A percentile compares a stretch with the other conserved stretches of the same genome.
These are phyloP conservation scores for Solanum ossicruentum DNA, from an alignment of 257 asterid species.

Conservation along the genomic window DNA sequence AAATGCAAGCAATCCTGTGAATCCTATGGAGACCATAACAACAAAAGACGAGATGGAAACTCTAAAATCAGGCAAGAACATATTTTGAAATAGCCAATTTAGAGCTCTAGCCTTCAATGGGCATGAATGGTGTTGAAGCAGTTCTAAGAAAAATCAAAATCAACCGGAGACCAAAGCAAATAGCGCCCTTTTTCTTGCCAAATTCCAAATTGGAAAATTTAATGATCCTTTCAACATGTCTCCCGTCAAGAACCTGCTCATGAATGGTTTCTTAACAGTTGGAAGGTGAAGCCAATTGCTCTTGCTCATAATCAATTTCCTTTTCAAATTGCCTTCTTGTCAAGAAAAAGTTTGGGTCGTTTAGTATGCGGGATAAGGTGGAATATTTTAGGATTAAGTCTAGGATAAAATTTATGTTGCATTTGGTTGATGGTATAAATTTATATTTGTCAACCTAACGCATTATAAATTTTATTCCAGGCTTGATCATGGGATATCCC, in stretches of 20 bases:
- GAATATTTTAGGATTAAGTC: neutral
- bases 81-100: neutral
- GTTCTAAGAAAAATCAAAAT: neutral
- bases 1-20: neutral
- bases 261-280: neutral
- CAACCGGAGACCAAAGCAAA: neutral
- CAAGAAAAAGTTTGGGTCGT: neutral
- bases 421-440: neutral
- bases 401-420: neutral
- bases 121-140: neutral
- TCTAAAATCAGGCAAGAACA: neutral
- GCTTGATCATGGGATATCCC: neutral
- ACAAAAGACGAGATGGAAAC: neutral
- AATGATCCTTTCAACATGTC: neutral
- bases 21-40: neutral
- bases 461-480: neutral
- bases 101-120: neutral
- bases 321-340: neutral
- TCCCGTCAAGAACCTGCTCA: neutral
- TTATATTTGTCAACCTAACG: neutral
- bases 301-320: neutral
- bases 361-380: neutral
- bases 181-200: neutral
- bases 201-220: neutral
- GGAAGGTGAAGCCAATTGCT: neutral